Evolutionary conservation across 73 alveolate species (phyloP).

Genomic region (Stentor roeselii): DNA sequence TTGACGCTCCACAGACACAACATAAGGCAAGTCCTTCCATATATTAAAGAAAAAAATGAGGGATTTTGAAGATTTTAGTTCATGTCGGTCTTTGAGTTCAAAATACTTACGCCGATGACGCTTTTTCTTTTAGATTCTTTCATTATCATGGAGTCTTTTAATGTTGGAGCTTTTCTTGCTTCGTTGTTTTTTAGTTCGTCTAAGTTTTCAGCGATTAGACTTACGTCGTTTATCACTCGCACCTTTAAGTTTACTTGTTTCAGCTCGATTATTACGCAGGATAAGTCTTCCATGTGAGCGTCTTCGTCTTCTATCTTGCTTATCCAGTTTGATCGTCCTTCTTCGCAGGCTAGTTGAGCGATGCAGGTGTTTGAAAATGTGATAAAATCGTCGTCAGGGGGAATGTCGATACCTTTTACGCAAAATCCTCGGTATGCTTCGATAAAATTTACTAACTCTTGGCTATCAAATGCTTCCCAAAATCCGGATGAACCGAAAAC

Average conservation of each 20-base stretch:
- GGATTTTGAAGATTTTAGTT: too few species aligned
- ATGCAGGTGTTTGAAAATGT: neutral
- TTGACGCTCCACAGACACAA: constrained; percentile 82
- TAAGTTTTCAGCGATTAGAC: neutral
- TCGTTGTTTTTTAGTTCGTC: neutral
- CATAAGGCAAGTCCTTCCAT: constrained; percentile 44
- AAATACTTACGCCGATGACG: neutral
- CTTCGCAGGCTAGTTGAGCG: neutral
- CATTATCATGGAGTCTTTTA: neutral
- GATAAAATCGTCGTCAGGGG: neutral
- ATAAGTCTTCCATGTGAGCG: neutral
- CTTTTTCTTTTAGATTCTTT: neutral
- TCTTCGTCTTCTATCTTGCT: neutral
- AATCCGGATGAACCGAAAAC: neutral
- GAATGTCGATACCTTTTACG: neutral
- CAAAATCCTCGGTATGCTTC: neutral
- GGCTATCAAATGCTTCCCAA: neutral
- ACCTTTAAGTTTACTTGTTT: neutral
- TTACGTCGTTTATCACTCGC: neutral
- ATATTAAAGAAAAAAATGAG: too few species aligned
- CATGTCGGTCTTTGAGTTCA: neutral
- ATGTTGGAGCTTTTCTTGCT: neutral
- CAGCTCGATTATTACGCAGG: neutral
- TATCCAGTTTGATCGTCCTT: neutral
- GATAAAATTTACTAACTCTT: neutral